Percentiles rank a stretch among this genome's conserved stretches.
These are phyloP conservation scores for Rhodotorula sphaerocarpa DNA, from an alignment of 768 basidiomycete species.

Conservation along the genomic window DNA sequence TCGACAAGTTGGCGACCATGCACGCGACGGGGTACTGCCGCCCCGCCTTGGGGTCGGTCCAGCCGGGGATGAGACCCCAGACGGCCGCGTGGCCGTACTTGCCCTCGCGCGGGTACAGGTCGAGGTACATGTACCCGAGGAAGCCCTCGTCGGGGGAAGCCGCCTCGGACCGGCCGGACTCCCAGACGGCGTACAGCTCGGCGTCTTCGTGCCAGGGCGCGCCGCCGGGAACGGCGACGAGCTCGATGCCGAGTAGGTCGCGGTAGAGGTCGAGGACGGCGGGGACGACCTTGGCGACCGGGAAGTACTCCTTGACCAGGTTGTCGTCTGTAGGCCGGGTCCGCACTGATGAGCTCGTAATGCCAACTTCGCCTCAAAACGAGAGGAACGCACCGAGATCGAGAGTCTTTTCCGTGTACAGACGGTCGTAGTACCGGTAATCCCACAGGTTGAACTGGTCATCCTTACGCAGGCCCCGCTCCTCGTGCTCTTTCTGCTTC, in stretches of 20 bases:
- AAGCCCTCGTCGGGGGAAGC: slow-evolving; percentile 49
- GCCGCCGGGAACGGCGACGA: slow-evolving; percentile 45
- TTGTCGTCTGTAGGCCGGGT: slow-evolving; percentile 49
- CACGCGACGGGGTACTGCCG: slow-evolving; percentile 66
- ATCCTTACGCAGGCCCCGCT: slow-evolving; percentile 46
- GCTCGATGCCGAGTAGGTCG: slow-evolving; percentile 65
- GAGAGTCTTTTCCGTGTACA: slow-evolving; percentile 44
- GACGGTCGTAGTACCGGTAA: slow-evolving; percentile 52
- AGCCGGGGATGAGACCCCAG: slow-evolving; percentile 58
- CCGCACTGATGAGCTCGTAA: no score
- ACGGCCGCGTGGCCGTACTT: slow-evolving; percentile 85
- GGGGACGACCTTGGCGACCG: slow-evolving; percentile 71
- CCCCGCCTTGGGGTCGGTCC: slow-evolving; percentile 50
- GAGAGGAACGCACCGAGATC: not conserved
- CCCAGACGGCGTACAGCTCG: slow-evolving; percentile 75
- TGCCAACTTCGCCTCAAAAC: slow-evolving; percentile 44
- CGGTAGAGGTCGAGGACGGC: slow-evolving; percentile 77
- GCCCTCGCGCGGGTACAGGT: slow-evolving; percentile 48
- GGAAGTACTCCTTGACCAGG: slow-evolving; percentile 73
- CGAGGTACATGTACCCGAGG: slow-evolving; percentile 77
- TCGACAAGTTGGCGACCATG: slow-evolving; percentile 88
- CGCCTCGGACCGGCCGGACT: not conserved
- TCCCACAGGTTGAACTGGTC: slow-evolving; percentile 73
- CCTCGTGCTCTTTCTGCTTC: slow-evolving; percentile 65
- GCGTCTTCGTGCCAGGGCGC: slow-evolving; percentile 77